Conservation (phyloP, 2,329 filamentous ascomycete genomes). For the Juglanconis oblonga region DNA sequence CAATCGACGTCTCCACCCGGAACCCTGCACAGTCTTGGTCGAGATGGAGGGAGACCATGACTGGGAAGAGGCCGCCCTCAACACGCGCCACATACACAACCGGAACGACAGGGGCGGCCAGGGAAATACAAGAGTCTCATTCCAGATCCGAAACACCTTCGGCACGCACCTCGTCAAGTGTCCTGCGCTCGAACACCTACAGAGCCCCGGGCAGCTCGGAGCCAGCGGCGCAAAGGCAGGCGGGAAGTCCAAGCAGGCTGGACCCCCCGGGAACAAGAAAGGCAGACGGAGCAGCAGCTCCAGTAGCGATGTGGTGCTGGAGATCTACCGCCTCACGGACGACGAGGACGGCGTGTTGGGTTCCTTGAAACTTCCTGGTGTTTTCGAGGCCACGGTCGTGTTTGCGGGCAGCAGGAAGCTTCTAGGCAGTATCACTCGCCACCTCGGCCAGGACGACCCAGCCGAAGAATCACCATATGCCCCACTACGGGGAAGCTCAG, state of each 20-base stretch:
- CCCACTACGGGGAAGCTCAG: not conserved
- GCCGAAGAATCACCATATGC: not conserved
- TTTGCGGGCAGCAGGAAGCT: conserved; percentile 22
- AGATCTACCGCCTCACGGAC: conserved; percentile 22
- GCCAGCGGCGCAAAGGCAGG: not conserved
- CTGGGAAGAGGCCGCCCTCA: conserved; percentile 24
- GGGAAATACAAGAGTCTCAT: conserved; percentile 16
- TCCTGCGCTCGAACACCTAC: conserved; percentile 8
- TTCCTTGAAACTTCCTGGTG: conserved; percentile 6
- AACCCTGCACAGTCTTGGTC: not conserved
- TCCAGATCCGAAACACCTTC: conserved; percentile 21
- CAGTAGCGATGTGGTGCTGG: conserved; percentile 15
- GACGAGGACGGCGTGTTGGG: conserved; percentile 22
- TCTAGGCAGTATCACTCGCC: conserved; percentile 13
- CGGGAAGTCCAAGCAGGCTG: not conserved
- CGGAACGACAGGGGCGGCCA: conserved; percentile 18
- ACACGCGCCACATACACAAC: conserved; percentile 25
- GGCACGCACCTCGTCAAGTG: conserved; percentile 22
- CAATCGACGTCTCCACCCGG: too few species aligned
- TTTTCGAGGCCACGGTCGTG: conserved; percentile 19
- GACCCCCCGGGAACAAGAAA: not conserved
- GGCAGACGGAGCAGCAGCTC: not conserved
- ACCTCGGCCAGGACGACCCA: conserved; percentile 4
- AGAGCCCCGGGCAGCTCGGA: not conserved
- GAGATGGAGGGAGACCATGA: conserved; percentile 14